Evolutionary conservation across 1,284 basidiomycete species (phyloP).

Genomic region (Leccinum griseonigrum): DNA sequence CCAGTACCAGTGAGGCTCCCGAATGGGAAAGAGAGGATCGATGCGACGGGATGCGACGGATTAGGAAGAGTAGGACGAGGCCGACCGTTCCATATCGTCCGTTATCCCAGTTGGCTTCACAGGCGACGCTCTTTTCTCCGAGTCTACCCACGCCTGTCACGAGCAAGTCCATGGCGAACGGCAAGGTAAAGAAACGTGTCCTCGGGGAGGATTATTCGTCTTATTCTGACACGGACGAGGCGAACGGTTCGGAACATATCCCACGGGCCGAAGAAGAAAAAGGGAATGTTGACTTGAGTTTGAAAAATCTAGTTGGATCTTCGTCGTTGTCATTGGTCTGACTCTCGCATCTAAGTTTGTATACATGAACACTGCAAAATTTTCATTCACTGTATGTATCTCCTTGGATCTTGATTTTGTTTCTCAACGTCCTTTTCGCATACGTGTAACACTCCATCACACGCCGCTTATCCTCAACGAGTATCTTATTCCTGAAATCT

Average conservation of each 20-base stretch:
- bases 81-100: conserved; percentile 38
- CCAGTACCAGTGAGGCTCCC: conserved; percentile 29
- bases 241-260: conserved; percentile 48
- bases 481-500: neutral
- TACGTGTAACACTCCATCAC: neutral
- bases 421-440: conserved; percentile 4
- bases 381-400: neutral
- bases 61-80: conserved; percentile 36
- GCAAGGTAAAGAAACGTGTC: conserved; percentile 35
- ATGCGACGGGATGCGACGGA: conserved; percentile 5
- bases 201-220: conserved; percentile 36
- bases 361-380: neutral
- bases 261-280: conserved; percentile 42
- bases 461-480: neutral
- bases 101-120: conserved; percentile 49
- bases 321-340: neutral
- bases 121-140: conserved; percentile 42
- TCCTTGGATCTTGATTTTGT: neutral
- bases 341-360: neutral
- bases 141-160: conserved; percentile 22
- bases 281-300: conserved; percentile 13
- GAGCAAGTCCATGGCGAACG: conserved; percentile 19
- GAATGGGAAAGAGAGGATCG: conserved; percentile 3
- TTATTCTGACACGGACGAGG: conserved; percentile 40
- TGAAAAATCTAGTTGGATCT: neutral